These are phyloP conservation scores for Hordeum marinum DNA, from an alignment of 176 grass and related monocot species.

Conservation along the genomic window DNA sequence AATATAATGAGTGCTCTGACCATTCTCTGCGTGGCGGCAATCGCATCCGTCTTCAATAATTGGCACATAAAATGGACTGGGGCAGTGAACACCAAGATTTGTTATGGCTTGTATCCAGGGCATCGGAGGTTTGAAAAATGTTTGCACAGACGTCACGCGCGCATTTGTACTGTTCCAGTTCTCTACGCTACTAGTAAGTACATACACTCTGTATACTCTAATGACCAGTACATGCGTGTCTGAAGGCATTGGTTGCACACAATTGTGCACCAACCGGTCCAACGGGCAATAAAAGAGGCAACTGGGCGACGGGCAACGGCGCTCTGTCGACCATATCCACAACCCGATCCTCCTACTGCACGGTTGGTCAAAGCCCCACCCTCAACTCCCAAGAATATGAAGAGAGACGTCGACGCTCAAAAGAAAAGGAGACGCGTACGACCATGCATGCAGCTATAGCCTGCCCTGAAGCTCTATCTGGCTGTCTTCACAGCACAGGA, in stretches of 20 bases:
- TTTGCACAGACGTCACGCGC: background rate
- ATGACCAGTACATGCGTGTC: too few species aligned
- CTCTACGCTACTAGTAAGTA: too few species aligned
- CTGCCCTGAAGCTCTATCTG: background rate
- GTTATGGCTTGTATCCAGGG: too few species aligned
- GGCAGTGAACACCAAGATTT: background rate
- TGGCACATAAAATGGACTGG: background rate
- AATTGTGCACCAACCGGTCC: background rate
- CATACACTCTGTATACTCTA: too few species aligned
- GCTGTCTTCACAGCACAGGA: background rate
- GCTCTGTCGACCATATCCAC: background rate
- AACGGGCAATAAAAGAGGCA: background rate
- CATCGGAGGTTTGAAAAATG: too few species aligned
- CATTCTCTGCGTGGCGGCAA: background rate
- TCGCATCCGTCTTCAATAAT: slow-evolving; percentile 11
- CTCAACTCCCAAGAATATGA: background rate
- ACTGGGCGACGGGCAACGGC: background rate
- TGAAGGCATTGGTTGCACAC: too few species aligned
- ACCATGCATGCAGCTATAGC: background rate
- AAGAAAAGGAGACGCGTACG: background rate
- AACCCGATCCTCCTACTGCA: background rate
- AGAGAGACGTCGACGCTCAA: background rate
- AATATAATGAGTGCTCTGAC: slow-evolving; percentile 1
- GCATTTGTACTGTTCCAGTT: background rate
- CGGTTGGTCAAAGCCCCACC: background rate